Conservation (phyloP, 2,329 filamentous ascomycete species). For the Hypoxylon sp. region DNA sequence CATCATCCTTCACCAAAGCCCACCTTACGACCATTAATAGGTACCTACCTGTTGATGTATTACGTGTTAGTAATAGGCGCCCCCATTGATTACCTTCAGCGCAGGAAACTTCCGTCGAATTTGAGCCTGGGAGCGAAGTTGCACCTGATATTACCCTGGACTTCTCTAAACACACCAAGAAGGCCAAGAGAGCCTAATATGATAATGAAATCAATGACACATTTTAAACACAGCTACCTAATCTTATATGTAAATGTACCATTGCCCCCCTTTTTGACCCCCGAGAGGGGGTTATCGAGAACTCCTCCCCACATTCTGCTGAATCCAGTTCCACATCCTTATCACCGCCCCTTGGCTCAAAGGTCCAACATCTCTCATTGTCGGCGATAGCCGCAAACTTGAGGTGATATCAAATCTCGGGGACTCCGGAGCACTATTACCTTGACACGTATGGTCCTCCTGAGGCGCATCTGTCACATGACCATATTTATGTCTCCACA, state of each 20-base stretch:
- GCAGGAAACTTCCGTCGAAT: neutral
- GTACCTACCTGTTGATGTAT: too few species aligned
- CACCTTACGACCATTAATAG: neutral
- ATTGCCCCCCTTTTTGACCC: neutral
- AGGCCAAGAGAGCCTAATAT: neutral
- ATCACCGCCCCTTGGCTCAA: constrained; percentile 48
- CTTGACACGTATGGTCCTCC: neutral
- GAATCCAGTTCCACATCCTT: constrained; percentile 57
- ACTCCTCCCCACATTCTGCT: constrained; percentile 29
- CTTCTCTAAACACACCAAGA: neutral
- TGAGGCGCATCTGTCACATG: neutral
- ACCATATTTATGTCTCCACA: constrained; percentile 64
- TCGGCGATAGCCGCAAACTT: constrained; percentile 54
- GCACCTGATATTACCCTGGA: neutral
- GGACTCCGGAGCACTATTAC: constrained; percentile 23
- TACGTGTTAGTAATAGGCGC: neutral
- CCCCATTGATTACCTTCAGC: neutral
- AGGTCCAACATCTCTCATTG: constrained; percentile 56
- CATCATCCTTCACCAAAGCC: neutral
- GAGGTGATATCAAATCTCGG: constrained; percentile 54
- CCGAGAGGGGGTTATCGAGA: neutral
- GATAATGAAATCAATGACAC: neutral
- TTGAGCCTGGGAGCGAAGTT: neutral
- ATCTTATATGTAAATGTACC: too few species aligned
- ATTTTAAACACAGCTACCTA: neutral